Conservation (phyloP, 257 asterid species). For the Verbena officinalis region DNA sequence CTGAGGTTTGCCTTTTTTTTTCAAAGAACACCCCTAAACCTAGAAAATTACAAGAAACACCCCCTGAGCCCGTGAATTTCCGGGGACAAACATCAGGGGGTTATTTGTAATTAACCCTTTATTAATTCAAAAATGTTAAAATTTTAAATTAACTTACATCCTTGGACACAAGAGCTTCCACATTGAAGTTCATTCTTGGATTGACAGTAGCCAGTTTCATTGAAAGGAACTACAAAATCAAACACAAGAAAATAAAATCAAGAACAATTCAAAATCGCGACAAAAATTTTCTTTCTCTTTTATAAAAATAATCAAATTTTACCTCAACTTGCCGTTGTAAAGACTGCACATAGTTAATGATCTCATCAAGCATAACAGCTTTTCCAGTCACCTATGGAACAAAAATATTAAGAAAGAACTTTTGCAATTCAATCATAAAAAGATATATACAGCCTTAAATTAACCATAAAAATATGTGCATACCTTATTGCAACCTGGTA, state of each 20-base stretch:
- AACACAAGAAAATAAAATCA: constrained; percentile 15
- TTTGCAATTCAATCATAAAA: background rate
- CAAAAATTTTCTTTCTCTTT: background rate
- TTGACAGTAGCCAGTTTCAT: constrained; percentile 83
- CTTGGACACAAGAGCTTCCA: constrained; percentile 69
- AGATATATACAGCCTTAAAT: too few relatives aligned
- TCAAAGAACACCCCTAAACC: too few relatives aligned
- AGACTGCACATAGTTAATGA: constrained; percentile 85
- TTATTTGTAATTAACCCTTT: too few relatives aligned
- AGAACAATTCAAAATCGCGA: background rate
- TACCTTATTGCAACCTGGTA: constrained; percentile 97
- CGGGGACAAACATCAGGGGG: too few relatives aligned
- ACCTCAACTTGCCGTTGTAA: constrained; percentile 93
- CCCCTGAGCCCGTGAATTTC: too few relatives aligned
- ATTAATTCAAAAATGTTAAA: too few relatives aligned
- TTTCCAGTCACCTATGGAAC: constrained; percentile 75
- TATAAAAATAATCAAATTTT: constrained; percentile 18
- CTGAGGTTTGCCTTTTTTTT: too few relatives aligned
- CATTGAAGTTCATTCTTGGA: constrained; percentile 74
- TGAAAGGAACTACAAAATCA: constrained; percentile 71
- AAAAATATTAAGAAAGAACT: constrained; percentile 22
- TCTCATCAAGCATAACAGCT: constrained; percentile 99
- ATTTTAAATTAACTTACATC: constrained; percentile 52
- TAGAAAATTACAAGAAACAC: too few relatives aligned
- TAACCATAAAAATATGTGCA: background rate